These are phyloP conservation scores for Linum usitatissimum DNA, from an alignment of 345 rosid species.

Conservation along the genomic window DNA sequence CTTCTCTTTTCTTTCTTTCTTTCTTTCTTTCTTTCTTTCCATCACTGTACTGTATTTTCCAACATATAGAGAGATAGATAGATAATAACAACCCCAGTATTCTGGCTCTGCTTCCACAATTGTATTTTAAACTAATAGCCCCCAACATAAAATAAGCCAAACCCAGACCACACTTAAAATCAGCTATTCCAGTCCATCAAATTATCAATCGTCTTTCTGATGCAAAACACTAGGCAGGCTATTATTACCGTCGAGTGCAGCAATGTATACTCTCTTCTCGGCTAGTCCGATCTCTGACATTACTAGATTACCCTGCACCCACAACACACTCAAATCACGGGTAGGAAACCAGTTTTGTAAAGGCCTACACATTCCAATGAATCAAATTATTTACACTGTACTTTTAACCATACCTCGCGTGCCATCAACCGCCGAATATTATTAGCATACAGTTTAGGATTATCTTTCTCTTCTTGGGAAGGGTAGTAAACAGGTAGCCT, in stretches of 20 bases:
- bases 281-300: constrained; percentile 81
- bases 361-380: too few relatives aligned
- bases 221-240: constrained; percentile 92
- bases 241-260: constrained; percentile 99
- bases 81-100: background rate
- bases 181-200: constrained; percentile 44
- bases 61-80: too few relatives aligned
- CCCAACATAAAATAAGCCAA: constrained; percentile 19
- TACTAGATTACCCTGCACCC: constrained; percentile 68
- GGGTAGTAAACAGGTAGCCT: constrained; percentile 78
- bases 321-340: background rate
- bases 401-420: constrained; percentile 44
- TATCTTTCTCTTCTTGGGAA: constrained; percentile 78
- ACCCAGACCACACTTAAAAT: constrained; percentile 21
- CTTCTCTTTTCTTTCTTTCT: background rate
- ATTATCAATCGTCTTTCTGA: constrained; percentile 87
- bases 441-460: constrained; percentile 76
- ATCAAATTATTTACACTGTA: too few relatives aligned
- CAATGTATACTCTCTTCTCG: constrained; percentile 92
- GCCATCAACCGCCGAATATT: constrained; percentile 87
- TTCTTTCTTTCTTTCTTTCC: too few relatives aligned
- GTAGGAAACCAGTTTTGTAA: too few relatives aligned
- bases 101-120: constrained; percentile 4
- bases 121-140: constrained; percentile 14
- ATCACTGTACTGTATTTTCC: too few relatives aligned